Percentiles rank a stretch among this genome's conserved stretches.
Evolutionary conservation across 78 protist genomes (phyloP).

Genomic region (Dictyostelium purpureum): DNA sequence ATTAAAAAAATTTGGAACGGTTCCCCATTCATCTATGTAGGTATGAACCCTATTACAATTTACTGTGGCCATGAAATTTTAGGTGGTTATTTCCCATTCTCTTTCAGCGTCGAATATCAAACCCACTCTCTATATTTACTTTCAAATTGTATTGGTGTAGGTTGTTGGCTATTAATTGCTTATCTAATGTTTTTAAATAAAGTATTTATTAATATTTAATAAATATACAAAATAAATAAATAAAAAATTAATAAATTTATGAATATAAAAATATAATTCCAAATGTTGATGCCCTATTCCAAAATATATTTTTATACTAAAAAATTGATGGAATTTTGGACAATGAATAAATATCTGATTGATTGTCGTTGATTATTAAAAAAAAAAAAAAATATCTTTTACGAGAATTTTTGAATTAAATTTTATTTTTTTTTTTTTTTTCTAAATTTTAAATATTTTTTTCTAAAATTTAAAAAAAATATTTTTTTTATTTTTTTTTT

Average conservation of each 20-base stretch:
- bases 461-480: too few species aligned
- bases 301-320: too few species aligned
- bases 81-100: slow-evolving; percentile 64
- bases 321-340: too few species aligned
- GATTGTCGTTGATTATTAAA: too few species aligned
- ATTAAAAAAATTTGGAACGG: slow-evolving; percentile 79
- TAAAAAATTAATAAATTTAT: background rate
- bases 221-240: background rate
- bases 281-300: too few species aligned
- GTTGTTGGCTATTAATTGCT: slow-evolving; percentile 70
- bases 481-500: too few species aligned
- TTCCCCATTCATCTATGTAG: slow-evolving; percentile 83
- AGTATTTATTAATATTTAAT: slow-evolving; percentile 64
- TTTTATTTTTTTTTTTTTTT: background rate
- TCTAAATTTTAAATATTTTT: too few species aligned
- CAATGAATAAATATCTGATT: too few species aligned
- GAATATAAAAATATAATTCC: background rate
- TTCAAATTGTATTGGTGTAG: slow-evolving; percentile 69
- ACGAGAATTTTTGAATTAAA: background rate
- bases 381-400: background rate
- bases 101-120: slow-evolving; percentile 12
- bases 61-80: slow-evolving; percentile 73
- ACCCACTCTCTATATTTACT: slow-evolving; percentile 36
- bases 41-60: slow-evolving; percentile 88
- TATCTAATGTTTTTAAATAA: slow-evolving; percentile 66